Conservation (phyloP, 2,329 filamentous ascomycete genomes). For the Neopestalotiopsis sp. region DNA sequence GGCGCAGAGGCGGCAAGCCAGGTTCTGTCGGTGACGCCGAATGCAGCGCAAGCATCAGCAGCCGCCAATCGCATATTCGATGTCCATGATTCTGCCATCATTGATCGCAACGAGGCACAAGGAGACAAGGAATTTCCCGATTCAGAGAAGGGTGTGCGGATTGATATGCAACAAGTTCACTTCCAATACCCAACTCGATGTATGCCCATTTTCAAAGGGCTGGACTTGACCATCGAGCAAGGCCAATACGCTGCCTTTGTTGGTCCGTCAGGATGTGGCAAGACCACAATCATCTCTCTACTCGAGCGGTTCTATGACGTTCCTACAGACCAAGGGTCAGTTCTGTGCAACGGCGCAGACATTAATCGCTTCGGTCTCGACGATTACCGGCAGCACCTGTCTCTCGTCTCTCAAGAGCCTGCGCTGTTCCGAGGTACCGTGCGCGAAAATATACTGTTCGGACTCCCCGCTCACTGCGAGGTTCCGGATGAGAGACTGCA, state of each 20-base stretch:
- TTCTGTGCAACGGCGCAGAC: conserved; percentile 44
- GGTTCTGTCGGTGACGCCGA: conserved; percentile 67
- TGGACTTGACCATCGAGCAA: conserved; percentile 66
- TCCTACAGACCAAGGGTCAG: conserved; percentile 55
- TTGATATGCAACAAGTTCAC: conserved; percentile 58
- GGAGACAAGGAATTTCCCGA: conserved; percentile 42
- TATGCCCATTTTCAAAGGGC: conserved; percentile 56
- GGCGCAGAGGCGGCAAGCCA: conserved; percentile 69
- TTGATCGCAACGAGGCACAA: not conserved
- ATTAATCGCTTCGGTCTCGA: conserved; percentile 65
- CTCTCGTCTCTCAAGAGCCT: conserved; percentile 75
- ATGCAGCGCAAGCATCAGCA: conserved; percentile 61
- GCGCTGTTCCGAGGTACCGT: conserved; percentile 66
- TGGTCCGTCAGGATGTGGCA: conserved; percentile 73
- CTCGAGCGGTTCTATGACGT: conserved; percentile 74
- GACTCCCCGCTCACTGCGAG: conserved; percentile 58
- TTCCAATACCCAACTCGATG: conserved; percentile 60
- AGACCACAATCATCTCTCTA: conserved; percentile 70
- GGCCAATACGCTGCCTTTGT: conserved; percentile 72
- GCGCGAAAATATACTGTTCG: conserved; percentile 71
- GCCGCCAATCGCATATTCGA: conserved; percentile 57
- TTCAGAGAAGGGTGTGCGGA: conserved; percentile 51
- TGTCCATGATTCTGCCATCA: conserved; percentile 28
- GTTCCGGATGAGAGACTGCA: conserved; percentile 56
- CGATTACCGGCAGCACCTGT: conserved; percentile 65